Percentiles rank a stretch among this genome's conserved stretches.
Evolutionary conservation across 75 land plant genomes (phyloP).

Genomic region (Azolla pinnata): DNA sequence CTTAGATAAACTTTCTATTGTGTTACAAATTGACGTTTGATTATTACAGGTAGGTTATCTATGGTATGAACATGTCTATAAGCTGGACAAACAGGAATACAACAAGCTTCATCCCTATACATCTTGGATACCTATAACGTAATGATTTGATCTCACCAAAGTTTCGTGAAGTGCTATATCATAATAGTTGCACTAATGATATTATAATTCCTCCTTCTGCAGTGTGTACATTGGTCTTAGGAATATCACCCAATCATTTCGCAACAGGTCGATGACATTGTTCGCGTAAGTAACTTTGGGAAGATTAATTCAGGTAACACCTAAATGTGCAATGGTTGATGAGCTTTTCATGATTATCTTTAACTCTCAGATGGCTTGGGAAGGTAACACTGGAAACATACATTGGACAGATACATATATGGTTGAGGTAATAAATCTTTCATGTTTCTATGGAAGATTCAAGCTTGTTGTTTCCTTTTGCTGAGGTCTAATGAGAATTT

Average conservation of each 20-base stretch:
- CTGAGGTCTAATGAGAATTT: background rate
- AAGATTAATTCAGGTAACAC: background rate
- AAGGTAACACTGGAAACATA: conserved; percentile 91
- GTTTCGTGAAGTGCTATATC: background rate
- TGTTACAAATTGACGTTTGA: no score
- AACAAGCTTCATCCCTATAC: conserved; percentile 93
- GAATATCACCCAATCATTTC: conserved; percentile 64
- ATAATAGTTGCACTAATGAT: background rate
- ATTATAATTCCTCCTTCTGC: no score
- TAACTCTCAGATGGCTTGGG: conserved; percentile 81
- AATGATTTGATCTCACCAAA: background rate
- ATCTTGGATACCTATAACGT: conserved; percentile 99
- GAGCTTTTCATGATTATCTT: background rate
- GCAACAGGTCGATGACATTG: conserved; percentile 62
- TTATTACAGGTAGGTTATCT: conserved; percentile 66
- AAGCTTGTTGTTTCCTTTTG: background rate
- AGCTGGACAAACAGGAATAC: conserved; percentile 77
- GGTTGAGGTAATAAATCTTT: conserved; percentile 57
- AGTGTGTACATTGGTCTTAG: conserved; percentile 82
- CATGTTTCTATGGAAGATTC: background rate
- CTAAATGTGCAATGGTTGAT: background rate
- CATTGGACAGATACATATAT: conserved; percentile 86
- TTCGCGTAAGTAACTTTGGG: conserved; percentile 69
- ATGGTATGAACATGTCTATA: conserved; percentile 92
- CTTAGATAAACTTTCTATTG: no score